Conservation (phyloP, 2,329 filamentous ascomycete species). For the Sporothrix brasiliensis region DNA sequence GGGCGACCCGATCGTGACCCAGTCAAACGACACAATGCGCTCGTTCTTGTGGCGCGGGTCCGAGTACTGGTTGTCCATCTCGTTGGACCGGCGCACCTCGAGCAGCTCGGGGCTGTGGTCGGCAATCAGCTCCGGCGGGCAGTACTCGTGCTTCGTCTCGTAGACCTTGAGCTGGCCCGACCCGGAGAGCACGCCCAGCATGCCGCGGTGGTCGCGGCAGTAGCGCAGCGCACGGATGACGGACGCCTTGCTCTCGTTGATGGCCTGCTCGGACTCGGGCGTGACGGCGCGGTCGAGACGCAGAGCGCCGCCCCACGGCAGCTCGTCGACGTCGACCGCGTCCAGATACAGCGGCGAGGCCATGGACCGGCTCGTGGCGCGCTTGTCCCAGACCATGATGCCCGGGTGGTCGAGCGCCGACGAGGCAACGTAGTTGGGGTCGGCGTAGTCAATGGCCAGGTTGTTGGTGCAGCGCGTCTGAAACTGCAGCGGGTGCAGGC, state of each 20-base stretch:
- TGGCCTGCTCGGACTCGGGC: conserved; percentile 54
- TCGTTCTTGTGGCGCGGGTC: conserved; percentile 58
- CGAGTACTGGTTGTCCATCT: conserved; percentile 62
- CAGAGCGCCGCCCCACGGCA: conserved; percentile 65
- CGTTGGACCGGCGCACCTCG: conserved; percentile 61
- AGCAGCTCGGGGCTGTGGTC: conserved; percentile 61
- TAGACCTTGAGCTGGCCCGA: conserved; percentile 66
- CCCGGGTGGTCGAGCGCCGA: conserved; percentile 74
- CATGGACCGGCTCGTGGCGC: conserved; percentile 58
- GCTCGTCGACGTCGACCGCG: conserved; percentile 61
- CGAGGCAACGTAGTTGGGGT: conserved; percentile 83
- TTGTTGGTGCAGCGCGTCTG: conserved; percentile 70
- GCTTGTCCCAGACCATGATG: conserved; percentile 77
- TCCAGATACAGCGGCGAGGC: conserved; percentile 60
- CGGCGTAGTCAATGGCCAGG: conserved; percentile 74
- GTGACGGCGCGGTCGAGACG: conserved; percentile 61
- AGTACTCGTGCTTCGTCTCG: conserved; percentile 59
- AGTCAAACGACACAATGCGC: conserved; percentile 69
- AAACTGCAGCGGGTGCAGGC: conserved; percentile 52
- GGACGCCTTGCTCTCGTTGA: conserved; percentile 59
- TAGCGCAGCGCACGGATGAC: conserved; percentile 66
- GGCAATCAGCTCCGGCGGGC: conserved; percentile 46
- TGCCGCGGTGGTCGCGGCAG: conserved; percentile 63
- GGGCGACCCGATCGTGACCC: conserved; percentile 62
- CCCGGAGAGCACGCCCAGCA: conserved; percentile 63